Evolutionary conservation across 2,329 filamentous ascomycete genomes (phyloP).

Genomic region (Tolypocladium cylindrosporum): DNA sequence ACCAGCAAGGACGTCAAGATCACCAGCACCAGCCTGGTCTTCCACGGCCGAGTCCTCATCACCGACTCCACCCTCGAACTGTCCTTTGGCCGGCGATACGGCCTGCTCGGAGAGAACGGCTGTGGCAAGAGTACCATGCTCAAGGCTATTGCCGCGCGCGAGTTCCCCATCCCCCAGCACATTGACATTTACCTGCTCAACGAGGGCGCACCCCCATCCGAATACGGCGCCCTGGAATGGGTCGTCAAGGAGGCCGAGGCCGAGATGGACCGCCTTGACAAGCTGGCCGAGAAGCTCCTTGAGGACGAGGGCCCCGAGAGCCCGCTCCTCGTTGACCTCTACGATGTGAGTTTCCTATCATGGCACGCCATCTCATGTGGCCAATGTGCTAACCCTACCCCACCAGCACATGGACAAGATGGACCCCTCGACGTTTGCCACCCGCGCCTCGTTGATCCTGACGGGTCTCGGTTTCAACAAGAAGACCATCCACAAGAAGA

Average conservation of each 20-base stretch:
- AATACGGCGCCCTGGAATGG: conserved; percentile 91
- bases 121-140: conserved; percentile 98
- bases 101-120: conserved; percentile 94
- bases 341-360: conserved; percentile 59
- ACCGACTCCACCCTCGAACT: conserved; percentile 90
- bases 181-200: conserved; percentile 98
- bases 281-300: conserved; percentile 77
- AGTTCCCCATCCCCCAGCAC: conserved; percentile 92
- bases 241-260: conserved; percentile 90
- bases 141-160: conserved; percentile 86
- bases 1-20: conserved; percentile 95
- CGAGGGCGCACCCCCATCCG: conserved; percentile 83
- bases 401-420: conserved; percentile 90
- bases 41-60: conserved; percentile 95
- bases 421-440: conserved; percentile 95
- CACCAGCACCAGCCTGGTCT: conserved; percentile 83
- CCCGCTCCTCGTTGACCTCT: conserved; percentile 83
- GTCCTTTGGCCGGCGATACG: conserved; percentile 86
- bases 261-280: conserved; percentile 85
- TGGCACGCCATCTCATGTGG: neutral
- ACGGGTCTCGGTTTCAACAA: conserved; percentile 99
- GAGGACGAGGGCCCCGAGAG: conserved; percentile 89
- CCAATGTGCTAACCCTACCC: neutral
- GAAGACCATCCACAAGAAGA: conserved; percentile 95
- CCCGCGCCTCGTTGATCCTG: conserved; percentile 89